Evolutionary conservation across 2,329 filamentous ascomycete species (phyloP).

Genomic region (Nannizziopsis barbatae): DNA sequence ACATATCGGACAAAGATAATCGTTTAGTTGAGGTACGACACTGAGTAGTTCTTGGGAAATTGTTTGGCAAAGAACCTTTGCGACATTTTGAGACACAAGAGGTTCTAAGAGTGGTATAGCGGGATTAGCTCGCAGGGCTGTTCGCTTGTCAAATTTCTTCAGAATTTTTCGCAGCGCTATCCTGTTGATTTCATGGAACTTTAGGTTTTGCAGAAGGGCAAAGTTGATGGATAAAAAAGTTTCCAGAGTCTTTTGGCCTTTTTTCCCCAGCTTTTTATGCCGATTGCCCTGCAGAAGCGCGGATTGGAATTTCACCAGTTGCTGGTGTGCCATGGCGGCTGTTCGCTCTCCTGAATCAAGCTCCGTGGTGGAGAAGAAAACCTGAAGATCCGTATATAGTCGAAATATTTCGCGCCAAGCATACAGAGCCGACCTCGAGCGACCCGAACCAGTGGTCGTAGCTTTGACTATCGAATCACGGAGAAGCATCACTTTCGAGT

Average conservation of each 20-base stretch:
- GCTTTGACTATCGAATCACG: conserved; percentile 51
- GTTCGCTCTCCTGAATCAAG: conserved; percentile 56
- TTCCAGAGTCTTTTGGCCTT: conserved; percentile 53
- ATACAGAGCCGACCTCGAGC: conserved; percentile 53
- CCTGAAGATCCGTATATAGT: conserved; percentile 63
- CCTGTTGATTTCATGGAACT: conserved; percentile 75
- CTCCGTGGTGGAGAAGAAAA: conserved; percentile 75
- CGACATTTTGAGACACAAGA: conserved; percentile 55
- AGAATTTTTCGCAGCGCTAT: conserved; percentile 70
- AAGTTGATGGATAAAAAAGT: conserved; percentile 63
- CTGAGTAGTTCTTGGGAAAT: conserved; percentile 61
- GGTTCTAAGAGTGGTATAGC: conserved; percentile 50
- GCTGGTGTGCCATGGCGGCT: conserved; percentile 53
- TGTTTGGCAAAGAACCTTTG: conserved; percentile 63
- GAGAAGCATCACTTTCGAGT: conserved; percentile 51
- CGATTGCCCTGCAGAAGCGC: conserved; percentile 42
- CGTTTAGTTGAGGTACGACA: conserved; percentile 68
- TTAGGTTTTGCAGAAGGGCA: conserved; percentile 64
- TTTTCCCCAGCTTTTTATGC: conserved; percentile 46
- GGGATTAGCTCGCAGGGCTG: conserved; percentile 56
- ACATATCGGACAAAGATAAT: conserved; percentile 74
- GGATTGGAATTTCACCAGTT: conserved; percentile 61
- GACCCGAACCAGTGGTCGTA: conserved; percentile 53
- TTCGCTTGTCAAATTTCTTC: conserved; percentile 86
- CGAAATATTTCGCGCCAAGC: conserved; percentile 74